Percentiles rank a stretch among this genome's conserved stretches.
These are phyloP conservation scores for Hordeum pubiflorum DNA, from an alignment of 202 grass and related monocot species.

Conservation along the genomic window DNA sequence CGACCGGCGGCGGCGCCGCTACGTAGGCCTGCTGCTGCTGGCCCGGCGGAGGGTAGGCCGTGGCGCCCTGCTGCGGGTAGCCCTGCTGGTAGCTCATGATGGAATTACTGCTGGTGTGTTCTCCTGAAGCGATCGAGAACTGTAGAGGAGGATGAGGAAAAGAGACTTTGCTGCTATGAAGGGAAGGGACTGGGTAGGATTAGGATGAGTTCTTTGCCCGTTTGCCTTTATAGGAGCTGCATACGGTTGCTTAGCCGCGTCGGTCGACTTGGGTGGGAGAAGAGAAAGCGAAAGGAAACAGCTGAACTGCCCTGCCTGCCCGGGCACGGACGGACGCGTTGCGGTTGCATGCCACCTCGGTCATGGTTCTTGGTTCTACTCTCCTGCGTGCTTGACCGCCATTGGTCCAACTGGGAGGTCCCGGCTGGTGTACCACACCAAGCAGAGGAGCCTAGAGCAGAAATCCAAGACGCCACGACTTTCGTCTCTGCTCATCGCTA, in stretches of 20 bases:
- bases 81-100: neutral
- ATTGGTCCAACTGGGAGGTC: neutral
- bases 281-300: neutral
- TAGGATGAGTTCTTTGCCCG: neutral
- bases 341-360: neutral
- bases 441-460: neutral
- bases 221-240: neutral
- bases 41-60: neutral
- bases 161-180: neutral
- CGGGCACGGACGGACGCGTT: neutral
- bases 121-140: neutral
- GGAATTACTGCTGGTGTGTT: neutral
- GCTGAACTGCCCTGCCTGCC: neutral
- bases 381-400: neutral
- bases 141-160: neutral
- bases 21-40: slow-evolving; percentile 2
- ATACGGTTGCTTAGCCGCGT: neutral
- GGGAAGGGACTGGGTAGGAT: neutral
- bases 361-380: neutral
- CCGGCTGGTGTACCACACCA: neutral
- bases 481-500: neutral
- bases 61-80: neutral
- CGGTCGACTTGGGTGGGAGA: neutral
- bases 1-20: neutral
- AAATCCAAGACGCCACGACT: neutral